phyloP scores from a whole-genome alignment of 2,329 filamentous ascomycete genomes.

The Alternaria hordeiaustralica region DNA sequence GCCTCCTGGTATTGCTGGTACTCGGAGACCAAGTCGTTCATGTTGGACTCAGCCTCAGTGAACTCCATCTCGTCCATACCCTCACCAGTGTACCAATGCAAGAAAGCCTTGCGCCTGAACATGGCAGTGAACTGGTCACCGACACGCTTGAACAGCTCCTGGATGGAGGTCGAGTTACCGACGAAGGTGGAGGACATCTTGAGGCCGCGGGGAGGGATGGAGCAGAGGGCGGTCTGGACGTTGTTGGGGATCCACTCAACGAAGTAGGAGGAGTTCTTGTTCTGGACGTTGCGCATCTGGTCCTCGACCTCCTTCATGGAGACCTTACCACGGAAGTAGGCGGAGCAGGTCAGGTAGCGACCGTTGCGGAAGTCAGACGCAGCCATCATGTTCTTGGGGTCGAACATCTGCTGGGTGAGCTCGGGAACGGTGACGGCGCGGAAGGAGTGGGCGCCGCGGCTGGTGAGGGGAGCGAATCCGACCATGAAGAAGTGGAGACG shows the following conservation, averaged over 20 bases:
- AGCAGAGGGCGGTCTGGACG: constrained; percentile 99
- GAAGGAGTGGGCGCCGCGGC: constrained; percentile 90
- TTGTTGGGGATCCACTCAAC: constrained; percentile 99
- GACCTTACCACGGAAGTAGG: constrained; percentile 99
- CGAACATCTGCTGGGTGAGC: constrained; percentile 99
- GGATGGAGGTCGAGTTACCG: constrained; percentile 98
- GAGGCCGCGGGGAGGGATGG: constrained; percentile 94
- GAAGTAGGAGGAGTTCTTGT: constrained; percentile 99
- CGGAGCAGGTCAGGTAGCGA: constrained; percentile 98
- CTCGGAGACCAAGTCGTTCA: constrained; percentile 99
- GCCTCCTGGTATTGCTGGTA: constrained; percentile 99
- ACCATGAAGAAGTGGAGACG: constrained; percentile 99
- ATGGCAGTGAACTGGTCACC: constrained; percentile 99
- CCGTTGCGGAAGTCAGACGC: constrained; percentile 99
- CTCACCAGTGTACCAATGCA: constrained; percentile 99
- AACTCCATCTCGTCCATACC: constrained; percentile 99
- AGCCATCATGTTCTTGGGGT: constrained; percentile 99
- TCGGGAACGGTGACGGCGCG: constrained; percentile 96
- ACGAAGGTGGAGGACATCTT: constrained; percentile 99
- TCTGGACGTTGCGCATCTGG: constrained; percentile 99
- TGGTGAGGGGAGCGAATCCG: constrained; percentile 97
- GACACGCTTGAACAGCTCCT: constrained; percentile 99
- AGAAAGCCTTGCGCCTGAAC: constrained; percentile 99
- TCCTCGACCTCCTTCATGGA: constrained; percentile 99
- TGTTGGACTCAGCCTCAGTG: constrained; percentile 99